Evolutionary conservation across 257 asterid species (phyloP).

Genomic region (Schizonepeta tenuifolia): DNA sequence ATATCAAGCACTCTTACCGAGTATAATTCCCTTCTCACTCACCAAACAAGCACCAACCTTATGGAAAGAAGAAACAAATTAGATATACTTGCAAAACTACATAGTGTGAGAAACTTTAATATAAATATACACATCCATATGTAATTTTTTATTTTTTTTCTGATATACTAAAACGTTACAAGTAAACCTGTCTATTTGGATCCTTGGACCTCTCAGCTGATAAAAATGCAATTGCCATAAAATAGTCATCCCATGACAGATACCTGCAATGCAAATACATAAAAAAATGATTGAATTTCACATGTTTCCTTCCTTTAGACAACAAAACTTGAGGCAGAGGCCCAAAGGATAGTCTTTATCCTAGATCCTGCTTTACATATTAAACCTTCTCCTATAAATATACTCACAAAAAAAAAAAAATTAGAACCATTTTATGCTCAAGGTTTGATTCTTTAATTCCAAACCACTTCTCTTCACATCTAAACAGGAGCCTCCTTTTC

Average conservation of each 20-base stretch:
- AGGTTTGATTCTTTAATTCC: neutral
- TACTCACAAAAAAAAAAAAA: constrained; percentile 14
- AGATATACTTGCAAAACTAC: constrained; percentile 8
- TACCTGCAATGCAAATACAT: constrained; percentile 49
- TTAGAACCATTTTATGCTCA: neutral
- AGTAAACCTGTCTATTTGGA: constrained; percentile 88
- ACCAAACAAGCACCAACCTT: constrained; percentile 99
- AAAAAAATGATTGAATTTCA: neutral
- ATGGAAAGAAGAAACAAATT: constrained; percentile 14
- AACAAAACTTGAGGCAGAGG: constrained; percentile 2
- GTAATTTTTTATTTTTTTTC: neutral
- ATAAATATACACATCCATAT: neutral
- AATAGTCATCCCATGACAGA: constrained; percentile 93
- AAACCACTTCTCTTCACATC: neutral
- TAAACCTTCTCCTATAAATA: constrained; percentile 7
- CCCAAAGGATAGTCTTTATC: neutral
- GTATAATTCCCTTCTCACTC: constrained; percentile 84
- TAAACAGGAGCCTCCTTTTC: neutral
- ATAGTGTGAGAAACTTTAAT: neutral
- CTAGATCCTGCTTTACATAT: neutral
- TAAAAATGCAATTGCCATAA: constrained; percentile 92
- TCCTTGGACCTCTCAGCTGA: constrained; percentile 95
- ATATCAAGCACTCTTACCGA: constrained; percentile 60
- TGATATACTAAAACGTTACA: neutral
- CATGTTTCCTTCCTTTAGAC: neutral